Base-by-base conservation (phyloP, 2,329 filamentous ascomycete genomes). In the Trichoderma afroharzianum region DNA sequence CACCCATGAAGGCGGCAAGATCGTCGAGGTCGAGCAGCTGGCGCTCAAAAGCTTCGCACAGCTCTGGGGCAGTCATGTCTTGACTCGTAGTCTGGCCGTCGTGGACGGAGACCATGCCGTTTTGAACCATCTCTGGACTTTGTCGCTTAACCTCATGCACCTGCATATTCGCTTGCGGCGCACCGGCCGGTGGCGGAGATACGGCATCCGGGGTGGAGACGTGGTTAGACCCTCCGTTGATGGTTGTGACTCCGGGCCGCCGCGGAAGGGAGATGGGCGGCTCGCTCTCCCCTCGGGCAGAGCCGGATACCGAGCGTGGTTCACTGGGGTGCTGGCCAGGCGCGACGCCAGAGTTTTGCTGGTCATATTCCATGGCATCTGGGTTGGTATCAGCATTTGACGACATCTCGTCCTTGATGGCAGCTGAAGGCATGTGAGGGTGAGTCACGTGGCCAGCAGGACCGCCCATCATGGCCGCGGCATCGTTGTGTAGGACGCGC, bases 1-100 rank as follows among this genome's bases (percentile, higher is more conserved):
- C 88, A 24, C 88, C 88, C 88, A 90, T 90, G 68, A 90, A 89
- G 3, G 88, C 88, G 36, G 88, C 88, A 12, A 90, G 83, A 75
- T 90, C 88, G 73, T 90, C 88, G 7, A 90, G 81, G 77, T 90
- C 88, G 12, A 90, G 81, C 1, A 90, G 82, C 78, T 90, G 88
- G 36, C 87, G 82, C 80, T 90, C 88, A 75, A 90, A 90, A 0
- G 88, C 88, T 15, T 82, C 80, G 76, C 88, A 90, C 18, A 90
- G 81, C 76, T 90, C 88, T 6, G 85, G 83, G 0, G 87, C 85
- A 3, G 87, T 89, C 86, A 90, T 90, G 73, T 90, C 88, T 67
- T 82, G 81, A 39, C 79, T 81, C 14, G 81, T 80, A 0, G 78
- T 76, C 73, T 81, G 79, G 4, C 77, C 78, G 61, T 82, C 80